Evolutionary conservation across 2,329 filamentous ascomycete species (phyloP).

Genomic region (Colletotrichum sp.): DNA sequence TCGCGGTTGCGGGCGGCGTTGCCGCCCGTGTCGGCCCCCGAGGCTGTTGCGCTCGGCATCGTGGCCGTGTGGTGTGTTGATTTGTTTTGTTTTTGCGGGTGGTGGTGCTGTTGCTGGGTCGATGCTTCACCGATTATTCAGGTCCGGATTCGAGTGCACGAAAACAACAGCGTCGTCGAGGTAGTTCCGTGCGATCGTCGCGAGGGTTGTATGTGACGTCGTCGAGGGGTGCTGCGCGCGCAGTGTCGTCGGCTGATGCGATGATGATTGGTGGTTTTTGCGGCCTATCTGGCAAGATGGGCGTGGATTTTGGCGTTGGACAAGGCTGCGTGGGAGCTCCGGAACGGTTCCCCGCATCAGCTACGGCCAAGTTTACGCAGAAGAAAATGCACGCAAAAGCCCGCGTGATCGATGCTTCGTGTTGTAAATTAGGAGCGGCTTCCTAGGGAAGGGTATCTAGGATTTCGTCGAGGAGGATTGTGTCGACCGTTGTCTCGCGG

Average conservation of each 20-base stretch:
- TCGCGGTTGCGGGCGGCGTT: conserved; percentile 57
- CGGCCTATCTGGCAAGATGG: conserved; percentile 18
- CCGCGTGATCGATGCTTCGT: neutral
- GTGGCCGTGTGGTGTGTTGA: neutral
- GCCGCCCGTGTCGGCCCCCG: conserved; percentile 55
- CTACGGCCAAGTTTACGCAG: neutral
- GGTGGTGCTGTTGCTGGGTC: neutral
- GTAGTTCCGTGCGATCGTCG: neutral
- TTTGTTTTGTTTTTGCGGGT: neutral
- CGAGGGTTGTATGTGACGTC: neutral
- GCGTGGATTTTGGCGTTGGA: neutral
- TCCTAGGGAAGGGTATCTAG: neutral
- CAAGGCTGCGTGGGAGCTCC: conserved; percentile 7
- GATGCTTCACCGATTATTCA: neutral
- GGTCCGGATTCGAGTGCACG: neutral
- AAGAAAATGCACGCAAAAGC: neutral
- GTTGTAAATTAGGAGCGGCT: neutral
- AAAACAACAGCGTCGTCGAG: neutral
- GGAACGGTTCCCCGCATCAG: conserved; percentile 9
- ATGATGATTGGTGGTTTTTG: conserved; percentile 6
- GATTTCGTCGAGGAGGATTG: neutral
- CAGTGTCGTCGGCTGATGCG: neutral
- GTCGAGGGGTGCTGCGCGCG: neutral
- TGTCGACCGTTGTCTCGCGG: neutral
- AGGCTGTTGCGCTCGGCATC: conserved; percentile 58